Evolutionary conservation across 345 rosid species (phyloP).

Genomic region (Lepidium didymum): DNA sequence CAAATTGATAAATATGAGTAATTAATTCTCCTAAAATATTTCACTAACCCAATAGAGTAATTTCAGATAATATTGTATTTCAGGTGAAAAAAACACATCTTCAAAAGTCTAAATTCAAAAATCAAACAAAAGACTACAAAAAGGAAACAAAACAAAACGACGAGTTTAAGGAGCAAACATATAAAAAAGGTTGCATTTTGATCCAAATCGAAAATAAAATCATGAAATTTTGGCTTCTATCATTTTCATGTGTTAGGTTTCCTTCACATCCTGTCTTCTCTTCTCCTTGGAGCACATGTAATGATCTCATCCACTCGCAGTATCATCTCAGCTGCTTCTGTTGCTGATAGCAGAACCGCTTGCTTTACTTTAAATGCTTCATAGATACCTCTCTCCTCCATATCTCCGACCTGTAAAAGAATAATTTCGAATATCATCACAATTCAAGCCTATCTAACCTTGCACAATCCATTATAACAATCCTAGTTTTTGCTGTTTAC

Average conservation of each 20-base stretch:
- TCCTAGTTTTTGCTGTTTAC: not conserved
- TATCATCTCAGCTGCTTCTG: slow-evolving; percentile 95
- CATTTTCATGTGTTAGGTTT: slow-evolving; percentile 13
- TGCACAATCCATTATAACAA: not conserved
- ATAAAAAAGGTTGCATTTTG: not conserved
- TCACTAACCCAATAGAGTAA: not conserved
- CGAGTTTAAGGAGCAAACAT: not conserved
- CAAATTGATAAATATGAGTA: no score
- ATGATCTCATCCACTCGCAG: slow-evolving; percentile 77
- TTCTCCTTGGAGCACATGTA: slow-evolving; percentile 71
- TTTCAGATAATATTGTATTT: not conserved
- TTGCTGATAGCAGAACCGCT: slow-evolving; percentile 86
- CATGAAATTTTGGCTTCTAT: not conserved
- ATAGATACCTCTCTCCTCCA: slow-evolving; percentile 78
- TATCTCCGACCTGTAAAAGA: slow-evolving; percentile 64
- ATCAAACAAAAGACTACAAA: not conserved
- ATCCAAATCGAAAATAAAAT: slow-evolving; percentile 1
- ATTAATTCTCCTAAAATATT: not conserved
- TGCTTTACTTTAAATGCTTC: slow-evolving; percentile 97
- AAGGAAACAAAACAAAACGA: not conserved
- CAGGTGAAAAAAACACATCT: not conserved
- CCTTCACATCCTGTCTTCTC: slow-evolving; percentile 68
- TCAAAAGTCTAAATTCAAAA: slow-evolving; percentile 3
- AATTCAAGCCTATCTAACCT: not conserved
- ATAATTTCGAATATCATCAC: not conserved